Base-by-base conservation (phyloP, 1,284 basidiomycete genomes). In the Inonotus obliquus region DNA sequence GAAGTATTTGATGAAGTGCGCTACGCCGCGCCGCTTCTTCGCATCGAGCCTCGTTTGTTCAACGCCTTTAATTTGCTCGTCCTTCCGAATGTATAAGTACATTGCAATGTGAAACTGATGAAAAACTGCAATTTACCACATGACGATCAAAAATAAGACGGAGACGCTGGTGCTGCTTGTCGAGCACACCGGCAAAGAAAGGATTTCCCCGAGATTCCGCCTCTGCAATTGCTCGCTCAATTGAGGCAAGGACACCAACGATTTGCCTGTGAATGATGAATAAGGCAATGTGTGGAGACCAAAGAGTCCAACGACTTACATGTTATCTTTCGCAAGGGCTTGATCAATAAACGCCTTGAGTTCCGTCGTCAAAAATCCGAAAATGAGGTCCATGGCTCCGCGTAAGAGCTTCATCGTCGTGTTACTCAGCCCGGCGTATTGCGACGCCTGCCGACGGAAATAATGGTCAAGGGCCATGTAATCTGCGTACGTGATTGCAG, bases 391-490 rank as follows among this genome's bases (percentile, higher is more conserved):
- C 87, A 98, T 86, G 19, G 94, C 93, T 5, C 87, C 86, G 25
- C 91, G 84, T 27, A 94, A 82, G 10, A 97, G 82, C 74, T 95
- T 95, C 62, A 81, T 72, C 21, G 94, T 94, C 17, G 84, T 76
- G 55, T 81, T 79, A 62, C 84, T 86, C 51, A 92, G 77, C 1
- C 85, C 86, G 14, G 82, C 80, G 52, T 83, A 79, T n/a, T 89
- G 80, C 9, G 89, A 81, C 2, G 96, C 96, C 69, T 97, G 91
- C 41, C 96, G 81, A 25, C 92, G 82, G 79, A 98, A 98, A 75
- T 97, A 98, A 60, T 88, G 92, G 71, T 98, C 96, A 64, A 99
- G 77, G 54, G 89, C 87, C 85, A 95, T 93, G 69, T 97, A 96
- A 74, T 98, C 96, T 9, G 96, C 96, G 74, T 95, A 99, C 0